These are phyloP conservation scores for Saprolegnia parasitica DNA, from an alignment of 352 stramenopile species.

Conservation along the genomic window DNA sequence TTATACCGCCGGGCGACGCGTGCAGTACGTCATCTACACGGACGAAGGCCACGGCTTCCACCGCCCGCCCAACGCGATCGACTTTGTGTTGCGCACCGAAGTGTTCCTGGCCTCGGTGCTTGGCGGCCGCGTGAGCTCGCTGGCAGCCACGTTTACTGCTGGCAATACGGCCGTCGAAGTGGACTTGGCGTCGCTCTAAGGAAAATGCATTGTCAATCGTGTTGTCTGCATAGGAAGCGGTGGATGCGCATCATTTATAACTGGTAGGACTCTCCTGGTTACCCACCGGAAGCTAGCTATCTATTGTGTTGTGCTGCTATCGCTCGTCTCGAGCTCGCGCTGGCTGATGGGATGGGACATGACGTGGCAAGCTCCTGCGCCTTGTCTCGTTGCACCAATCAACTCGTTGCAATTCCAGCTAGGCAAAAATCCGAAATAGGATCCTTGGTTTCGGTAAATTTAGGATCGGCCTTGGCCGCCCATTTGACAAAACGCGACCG, in stretches of 20 bases:
- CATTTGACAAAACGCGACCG: not conserved
- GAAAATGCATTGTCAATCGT: not conserved
- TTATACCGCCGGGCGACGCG: conserved; percentile 55
- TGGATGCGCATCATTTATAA: not conserved
- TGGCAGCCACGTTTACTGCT: conserved; percentile 32
- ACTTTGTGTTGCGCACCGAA: conserved; percentile 51
- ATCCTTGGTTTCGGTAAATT: not conserved
- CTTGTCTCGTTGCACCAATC: too few species aligned
- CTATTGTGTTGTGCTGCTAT: too few species aligned
- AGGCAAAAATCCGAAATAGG: too few species aligned
- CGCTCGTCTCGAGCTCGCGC: too few species aligned
- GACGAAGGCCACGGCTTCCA: conserved; percentile 79
- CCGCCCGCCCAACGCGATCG: conserved; percentile 57
- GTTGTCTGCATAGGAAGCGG: too few species aligned
- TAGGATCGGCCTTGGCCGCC: not conserved
- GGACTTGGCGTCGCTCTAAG: conserved; percentile 34
- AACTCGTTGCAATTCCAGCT: too few species aligned
- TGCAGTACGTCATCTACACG: conserved; percentile 76
- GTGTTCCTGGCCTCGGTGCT: conserved; percentile 38
- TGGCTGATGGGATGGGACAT: too few species aligned
- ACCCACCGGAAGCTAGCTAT: too few species aligned
- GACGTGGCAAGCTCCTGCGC: too few species aligned
- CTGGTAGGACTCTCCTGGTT: too few species aligned
- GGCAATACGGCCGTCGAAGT: conserved; percentile 38
- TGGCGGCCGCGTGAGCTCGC: conserved; percentile 32